Percentiles rank a stretch among this genome's conserved stretches.
These are phyloP conservation scores for Plantago elongata DNA, from an alignment of 257 asterid species.

Conservation along the genomic window DNA sequence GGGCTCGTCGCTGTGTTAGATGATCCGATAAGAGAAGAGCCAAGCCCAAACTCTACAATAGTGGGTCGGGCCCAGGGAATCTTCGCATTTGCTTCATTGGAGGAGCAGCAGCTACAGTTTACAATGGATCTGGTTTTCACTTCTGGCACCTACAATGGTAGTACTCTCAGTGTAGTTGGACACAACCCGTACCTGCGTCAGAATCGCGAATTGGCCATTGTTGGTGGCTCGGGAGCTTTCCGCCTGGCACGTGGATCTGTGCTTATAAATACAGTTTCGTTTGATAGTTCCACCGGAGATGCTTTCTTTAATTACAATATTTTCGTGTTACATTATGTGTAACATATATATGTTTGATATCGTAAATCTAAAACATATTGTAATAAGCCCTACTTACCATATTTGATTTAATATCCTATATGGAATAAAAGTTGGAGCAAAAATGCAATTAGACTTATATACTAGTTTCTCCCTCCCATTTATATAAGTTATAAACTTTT, in stretches of 20 bases:
- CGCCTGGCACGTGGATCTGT: slow-evolving; percentile 37
- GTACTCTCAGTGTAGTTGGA: slow-evolving; percentile 33
- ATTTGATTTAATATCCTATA: too few species aligned
- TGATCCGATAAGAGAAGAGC: slow-evolving; percentile 23
- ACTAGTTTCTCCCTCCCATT: too few species aligned
- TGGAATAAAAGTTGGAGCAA: too few species aligned
- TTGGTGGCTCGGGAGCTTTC: slow-evolving; percentile 45
- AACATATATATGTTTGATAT: not conserved
- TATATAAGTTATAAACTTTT: too few species aligned
- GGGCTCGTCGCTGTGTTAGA: not conserved
- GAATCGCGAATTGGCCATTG: slow-evolving; percentile 31
- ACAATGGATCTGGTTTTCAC: slow-evolving; percentile 29
- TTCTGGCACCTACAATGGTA: slow-evolving; percentile 29
- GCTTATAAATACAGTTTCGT: slow-evolving; percentile 15
- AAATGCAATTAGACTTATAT: too few species aligned
- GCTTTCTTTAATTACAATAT: slow-evolving; percentile 31
- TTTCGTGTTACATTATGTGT: slow-evolving; percentile 17
- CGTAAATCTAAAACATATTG: not conserved
- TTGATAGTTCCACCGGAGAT: slow-evolving; percentile 14
- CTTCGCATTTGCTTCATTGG: slow-evolving; percentile 18
- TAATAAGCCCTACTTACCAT: too few species aligned
- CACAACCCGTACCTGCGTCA: slow-evolving; percentile 11
- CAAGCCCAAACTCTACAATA: slow-evolving; percentile 21
- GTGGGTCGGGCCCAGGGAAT: slow-evolving; percentile 42
- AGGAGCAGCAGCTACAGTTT: slow-evolving; percentile 24